Conservation (phyloP, 495 filamentous ascomycete genomes). For the Pyrenula massariospora region DNA sequence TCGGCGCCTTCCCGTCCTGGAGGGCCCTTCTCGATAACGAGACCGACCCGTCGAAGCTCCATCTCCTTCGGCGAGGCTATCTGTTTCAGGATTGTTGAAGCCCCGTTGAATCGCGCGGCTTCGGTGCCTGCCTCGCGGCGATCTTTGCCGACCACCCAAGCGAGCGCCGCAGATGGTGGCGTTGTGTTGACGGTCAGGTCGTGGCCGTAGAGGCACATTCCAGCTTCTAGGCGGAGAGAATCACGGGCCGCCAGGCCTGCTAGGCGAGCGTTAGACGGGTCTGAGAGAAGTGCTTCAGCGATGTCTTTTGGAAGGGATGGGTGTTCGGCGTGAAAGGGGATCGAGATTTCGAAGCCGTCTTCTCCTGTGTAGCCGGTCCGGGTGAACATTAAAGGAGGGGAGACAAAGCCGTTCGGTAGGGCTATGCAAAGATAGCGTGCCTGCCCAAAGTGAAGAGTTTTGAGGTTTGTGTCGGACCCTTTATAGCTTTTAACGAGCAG, state of each 20-base stretch:
- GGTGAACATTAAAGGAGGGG: constrained; percentile 59
- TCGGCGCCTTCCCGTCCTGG: constrained; percentile 84
- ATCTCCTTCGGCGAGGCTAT: constrained; percentile 60
- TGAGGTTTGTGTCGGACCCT: constrained; percentile 41
- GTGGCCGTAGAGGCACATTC: constrained; percentile 98
- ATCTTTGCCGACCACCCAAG: constrained; percentile 75
- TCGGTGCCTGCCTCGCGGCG: constrained; percentile 44
- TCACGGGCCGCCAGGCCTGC: constrained; percentile 87
- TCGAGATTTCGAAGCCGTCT: constrained; percentile 94
- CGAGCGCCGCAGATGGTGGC: constrained; percentile 70
- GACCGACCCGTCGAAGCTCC: constrained; percentile 60
- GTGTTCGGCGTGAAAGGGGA: constrained; percentile 33
- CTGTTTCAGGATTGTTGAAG: constrained; percentile 58
- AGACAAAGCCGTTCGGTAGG: constrained; percentile 28
- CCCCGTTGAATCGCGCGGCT: constrained; percentile 60
- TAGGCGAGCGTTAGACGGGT: constrained; percentile 53
- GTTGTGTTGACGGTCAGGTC: constrained; percentile 85
- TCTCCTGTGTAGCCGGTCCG: constrained; percentile 94
- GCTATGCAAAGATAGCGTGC: constrained; percentile 44
- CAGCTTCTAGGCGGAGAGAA: constrained; percentile 84
- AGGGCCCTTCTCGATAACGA: constrained; percentile 69
- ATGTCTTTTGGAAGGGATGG: constrained; percentile 28
- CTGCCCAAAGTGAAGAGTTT: constrained; percentile 69
- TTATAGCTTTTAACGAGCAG: constrained; percentile 34
- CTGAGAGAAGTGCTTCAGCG: constrained; percentile 51